Percentiles rank a stretch among this genome's conserved stretches.
Evolutionary conservation across 805 yeast genomes (phyloP).

Genomic region (Suhomyces prunicola): DNA sequence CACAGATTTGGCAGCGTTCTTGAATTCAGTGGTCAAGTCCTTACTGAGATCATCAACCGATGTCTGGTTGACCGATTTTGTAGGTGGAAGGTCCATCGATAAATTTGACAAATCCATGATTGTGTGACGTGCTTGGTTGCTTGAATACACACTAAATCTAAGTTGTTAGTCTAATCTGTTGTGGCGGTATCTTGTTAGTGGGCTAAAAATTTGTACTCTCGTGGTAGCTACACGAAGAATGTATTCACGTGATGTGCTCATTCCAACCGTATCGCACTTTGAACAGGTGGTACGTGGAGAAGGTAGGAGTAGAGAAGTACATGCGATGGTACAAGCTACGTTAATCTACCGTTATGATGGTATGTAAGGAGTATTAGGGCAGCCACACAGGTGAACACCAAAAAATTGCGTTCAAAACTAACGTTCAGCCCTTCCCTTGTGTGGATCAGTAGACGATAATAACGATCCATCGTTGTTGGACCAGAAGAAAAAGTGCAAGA

Average conservation of each 20-base stretch:
- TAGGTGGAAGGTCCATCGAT: conserved; percentile 52
- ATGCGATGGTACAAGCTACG: conserved; percentile 61
- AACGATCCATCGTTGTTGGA: conserved; percentile 58
- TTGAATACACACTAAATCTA: not conserved
- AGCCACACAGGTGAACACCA: not conserved
- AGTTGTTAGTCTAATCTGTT: not conserved
- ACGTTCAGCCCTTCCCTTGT: conserved; percentile 70
- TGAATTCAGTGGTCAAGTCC: conserved; percentile 62
- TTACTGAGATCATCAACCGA: conserved; percentile 47
- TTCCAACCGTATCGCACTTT: not conserved
- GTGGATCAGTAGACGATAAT: conserved; percentile 85
- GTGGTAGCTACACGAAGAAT: not conserved
- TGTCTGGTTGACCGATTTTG: conserved; percentile 46
- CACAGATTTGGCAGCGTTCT: conserved; percentile 67
- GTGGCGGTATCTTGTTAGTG: not conserved
- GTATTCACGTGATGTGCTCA: not conserved
- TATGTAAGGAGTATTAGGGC: conserved; percentile 20
- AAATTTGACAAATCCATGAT: conserved; percentile 63
- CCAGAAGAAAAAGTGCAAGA: conserved; percentile 81
- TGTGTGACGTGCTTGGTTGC: not conserved
- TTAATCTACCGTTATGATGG: conserved; percentile 65
- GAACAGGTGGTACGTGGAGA: not conserved
- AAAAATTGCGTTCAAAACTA: conserved; percentile 6
- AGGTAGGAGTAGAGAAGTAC: not conserved
- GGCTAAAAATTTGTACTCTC: not conserved